Conservation (phyloP, 2,329 filamentous ascomycete genomes). For the Alternaria conjuncta region DNA sequence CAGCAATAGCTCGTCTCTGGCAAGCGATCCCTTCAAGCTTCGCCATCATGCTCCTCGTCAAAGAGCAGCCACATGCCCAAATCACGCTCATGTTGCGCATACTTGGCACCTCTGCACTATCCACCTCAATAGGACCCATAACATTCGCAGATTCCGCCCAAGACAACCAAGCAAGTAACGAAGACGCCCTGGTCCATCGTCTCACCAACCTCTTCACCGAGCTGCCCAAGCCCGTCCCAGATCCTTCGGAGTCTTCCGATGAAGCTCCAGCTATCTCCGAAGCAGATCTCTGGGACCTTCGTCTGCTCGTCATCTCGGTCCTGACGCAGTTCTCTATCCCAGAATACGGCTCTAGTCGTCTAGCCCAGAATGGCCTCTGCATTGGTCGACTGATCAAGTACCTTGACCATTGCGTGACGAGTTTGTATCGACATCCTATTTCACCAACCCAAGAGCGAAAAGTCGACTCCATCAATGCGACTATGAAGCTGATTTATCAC, state of each 20-base stretch:
- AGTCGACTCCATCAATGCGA: slow-evolving; percentile 62
- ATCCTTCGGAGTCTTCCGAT: slow-evolving; percentile 15
- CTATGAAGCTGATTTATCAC: slow-evolving; percentile 67
- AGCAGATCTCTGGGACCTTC: slow-evolving; percentile 54
- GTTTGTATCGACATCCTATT: slow-evolving; percentile 56
- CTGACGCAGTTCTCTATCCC: slow-evolving; percentile 66
- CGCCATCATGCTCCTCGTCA: slow-evolving; percentile 70
- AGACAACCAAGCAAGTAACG: slow-evolving; percentile 45
- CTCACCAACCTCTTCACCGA: slow-evolving; percentile 69
- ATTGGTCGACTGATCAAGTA: slow-evolving; percentile 78
- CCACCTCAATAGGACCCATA: slow-evolving; percentile 71
- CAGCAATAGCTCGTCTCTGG: slow-evolving; percentile 66
- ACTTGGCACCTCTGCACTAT: slow-evolving; percentile 69
- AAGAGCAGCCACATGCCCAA: slow-evolving; percentile 68
- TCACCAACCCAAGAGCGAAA: slow-evolving; percentile 49
- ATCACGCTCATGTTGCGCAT: slow-evolving; percentile 70
- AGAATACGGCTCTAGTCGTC: slow-evolving; percentile 65
- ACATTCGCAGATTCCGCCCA: slow-evolving; percentile 53
- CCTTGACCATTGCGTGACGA: slow-evolving; percentile 74
- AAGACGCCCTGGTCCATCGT: slow-evolving; percentile 63
- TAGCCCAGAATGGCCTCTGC: slow-evolving; percentile 71
- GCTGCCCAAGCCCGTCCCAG: slow-evolving; percentile 49
- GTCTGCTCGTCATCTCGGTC: slow-evolving; percentile 53
- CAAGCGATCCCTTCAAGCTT: slow-evolving; percentile 69
- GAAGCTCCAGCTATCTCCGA: slow-evolving; percentile 19